Conservation (phyloP, 2,329 filamentous ascomycete genomes). For the Teratosphaeria destructans region DNA sequence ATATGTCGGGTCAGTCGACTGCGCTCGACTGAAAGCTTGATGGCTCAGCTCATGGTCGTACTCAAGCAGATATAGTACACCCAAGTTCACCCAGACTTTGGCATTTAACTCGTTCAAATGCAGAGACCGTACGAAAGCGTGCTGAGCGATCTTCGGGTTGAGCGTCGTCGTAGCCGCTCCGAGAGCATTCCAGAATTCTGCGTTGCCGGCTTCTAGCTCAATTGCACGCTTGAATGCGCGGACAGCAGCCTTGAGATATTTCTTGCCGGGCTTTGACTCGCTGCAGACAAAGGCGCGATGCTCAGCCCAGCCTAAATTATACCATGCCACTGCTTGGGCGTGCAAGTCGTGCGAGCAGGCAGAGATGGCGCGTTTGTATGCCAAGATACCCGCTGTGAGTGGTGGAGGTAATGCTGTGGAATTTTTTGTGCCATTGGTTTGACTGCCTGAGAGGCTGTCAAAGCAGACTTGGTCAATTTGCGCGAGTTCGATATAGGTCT, state of each 20-base stretch:
- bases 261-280: constrained; percentile 45
- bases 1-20: constrained; percentile 90
- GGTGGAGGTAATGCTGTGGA: constrained; percentile 36
- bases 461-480: constrained; percentile 55
- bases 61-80: constrained; percentile 72
- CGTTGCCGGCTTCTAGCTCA: constrained; percentile 84
- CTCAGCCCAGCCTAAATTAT: constrained; percentile 93
- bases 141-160: constrained; percentile 80
- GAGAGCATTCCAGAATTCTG: constrained; percentile 94
- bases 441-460: constrained; percentile 1
- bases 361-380: constrained; percentile 76
- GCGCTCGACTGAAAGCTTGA: constrained; percentile 77
- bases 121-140: constrained; percentile 85
- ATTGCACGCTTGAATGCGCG: constrained; percentile 92
- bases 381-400: constrained; percentile 59
- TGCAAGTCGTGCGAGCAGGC: constrained; percentile 64
- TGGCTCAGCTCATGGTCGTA: constrained; percentile 80
- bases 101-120: constrained; percentile 81
- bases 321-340: constrained; percentile 91
- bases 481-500: constrained; percentile 45
- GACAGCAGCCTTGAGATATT: constrained; percentile 70
- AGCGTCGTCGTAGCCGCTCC: constrained; percentile 81
- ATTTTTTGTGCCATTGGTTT: constrained; percentile 19
- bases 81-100: constrained; percentile 82
- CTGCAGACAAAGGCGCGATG: constrained; percentile 66